Percentiles rank a stretch among this genome's conserved stretches.
These are phyloP conservation scores for Mycosphaerella sp. DNA, from an alignment of 2,329 filamentous ascomycete genomes.

Conservation along the genomic window DNA sequence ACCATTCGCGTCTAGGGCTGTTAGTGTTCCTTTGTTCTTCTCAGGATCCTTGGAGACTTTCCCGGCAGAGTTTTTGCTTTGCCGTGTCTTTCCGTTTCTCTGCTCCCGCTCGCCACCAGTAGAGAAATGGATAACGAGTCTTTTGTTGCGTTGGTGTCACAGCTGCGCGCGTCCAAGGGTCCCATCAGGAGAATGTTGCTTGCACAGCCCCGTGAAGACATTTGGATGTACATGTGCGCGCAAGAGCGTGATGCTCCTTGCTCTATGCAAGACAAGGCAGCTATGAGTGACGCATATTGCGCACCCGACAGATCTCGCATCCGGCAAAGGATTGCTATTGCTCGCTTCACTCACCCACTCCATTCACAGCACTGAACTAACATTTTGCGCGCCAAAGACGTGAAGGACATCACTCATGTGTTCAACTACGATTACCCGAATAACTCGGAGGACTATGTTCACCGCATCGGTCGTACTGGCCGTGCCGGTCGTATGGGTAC, in stretches of 20 bases:
- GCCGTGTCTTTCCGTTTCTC: constrained; percentile 64
- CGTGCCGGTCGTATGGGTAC: constrained; percentile 82
- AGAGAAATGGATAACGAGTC: constrained; percentile 64
- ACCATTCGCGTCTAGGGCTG: constrained; percentile 75
- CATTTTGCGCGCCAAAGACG: constrained; percentile 72
- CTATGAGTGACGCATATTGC: constrained; percentile 29
- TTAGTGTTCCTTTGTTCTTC: constrained; percentile 76
- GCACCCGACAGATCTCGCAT: constrained; percentile 37
- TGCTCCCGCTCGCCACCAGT: constrained; percentile 63
- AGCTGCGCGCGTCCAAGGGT: constrained; percentile 64
- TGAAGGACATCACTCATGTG: constrained; percentile 99
- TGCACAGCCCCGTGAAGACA: constrained; percentile 42
- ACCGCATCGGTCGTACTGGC: constrained; percentile 62
- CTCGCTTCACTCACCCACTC: constrained; percentile 35
- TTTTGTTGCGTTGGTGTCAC: constrained; percentile 58
- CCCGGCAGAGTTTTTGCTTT: constrained; percentile 33
- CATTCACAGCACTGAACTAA: constrained; percentile 26
- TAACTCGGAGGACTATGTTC: constrained; percentile 67
- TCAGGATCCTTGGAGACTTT: constrained; percentile 80
- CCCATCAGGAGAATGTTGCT: constrained; percentile 54
- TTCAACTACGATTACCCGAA: constrained; percentile 99
- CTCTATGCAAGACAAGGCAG: constrained; percentile 21
- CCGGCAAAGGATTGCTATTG: constrained; percentile 50
- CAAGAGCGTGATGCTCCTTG: constrained; percentile 23
- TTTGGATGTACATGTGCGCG: constrained; percentile 36